Evolutionary conservation across 768 basidiomycete genomes (phyloP).

Genomic region (Suillus variegatus): DNA sequence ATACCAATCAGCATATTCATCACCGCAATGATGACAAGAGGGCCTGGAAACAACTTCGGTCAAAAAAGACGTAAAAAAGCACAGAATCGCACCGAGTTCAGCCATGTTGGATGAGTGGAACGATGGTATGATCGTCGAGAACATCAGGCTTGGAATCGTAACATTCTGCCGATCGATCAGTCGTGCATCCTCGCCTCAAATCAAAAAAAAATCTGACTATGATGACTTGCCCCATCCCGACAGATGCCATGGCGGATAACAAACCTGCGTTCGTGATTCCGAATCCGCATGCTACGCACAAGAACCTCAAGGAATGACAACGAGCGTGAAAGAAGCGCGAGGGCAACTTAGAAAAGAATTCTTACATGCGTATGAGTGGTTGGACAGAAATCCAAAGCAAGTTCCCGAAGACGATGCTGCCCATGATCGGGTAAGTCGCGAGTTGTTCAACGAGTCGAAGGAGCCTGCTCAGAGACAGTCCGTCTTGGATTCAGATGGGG

Average conservation of each 20-base stretch:
- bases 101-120: conserved; percentile 58
- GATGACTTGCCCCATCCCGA: conserved; percentile 60
- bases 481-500: neutral
- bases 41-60: conserved; percentile 43
- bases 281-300: conserved; percentile 58
- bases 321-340: conserved; percentile 11
- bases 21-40: conserved; percentile 60
- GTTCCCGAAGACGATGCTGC: conserved; percentile 35
- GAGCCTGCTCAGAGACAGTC: neutral
- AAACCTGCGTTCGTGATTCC: conserved; percentile 59
- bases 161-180: conserved; percentile 4
- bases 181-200: too few species aligned
- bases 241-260: conserved; percentile 57
- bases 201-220: conserved; percentile 37
- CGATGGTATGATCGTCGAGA: conserved; percentile 71
- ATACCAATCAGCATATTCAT: conserved; percentile 61
- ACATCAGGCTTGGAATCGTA: conserved; percentile 55
- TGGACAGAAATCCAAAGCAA: conserved; percentile 65
- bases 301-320: conserved; percentile 39
- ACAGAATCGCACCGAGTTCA: conserved; percentile 46
- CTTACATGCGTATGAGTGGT: conserved; percentile 62
- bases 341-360: conserved; percentile 5
- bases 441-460: neutral
- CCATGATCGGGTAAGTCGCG: conserved; percentile 14
- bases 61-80: neutral